A percentile compares a stretch with the other conserved stretches of the same genome.
Conservation (phyloP, 768 basidiomycete genomes). For the Dioszegia hungarica region DNA sequence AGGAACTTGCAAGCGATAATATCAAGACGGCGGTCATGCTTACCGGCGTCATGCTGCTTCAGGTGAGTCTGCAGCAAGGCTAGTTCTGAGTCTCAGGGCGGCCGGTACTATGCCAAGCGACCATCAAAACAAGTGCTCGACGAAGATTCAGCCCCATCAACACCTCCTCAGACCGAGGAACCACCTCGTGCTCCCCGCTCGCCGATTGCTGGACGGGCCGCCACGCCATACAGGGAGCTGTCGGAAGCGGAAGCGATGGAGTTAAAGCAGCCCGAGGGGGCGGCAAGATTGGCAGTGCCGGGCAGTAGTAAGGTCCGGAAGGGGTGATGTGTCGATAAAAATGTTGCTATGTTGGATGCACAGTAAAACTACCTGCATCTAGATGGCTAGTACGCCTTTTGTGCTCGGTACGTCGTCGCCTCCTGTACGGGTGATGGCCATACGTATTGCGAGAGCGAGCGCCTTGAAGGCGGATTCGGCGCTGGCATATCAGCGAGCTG, state of each 20-base stretch:
- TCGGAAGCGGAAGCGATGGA: constrained; percentile 39
- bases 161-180: constrained; percentile 1
- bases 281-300: neutral
- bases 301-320: neutral
- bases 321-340: neutral
- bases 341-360: neutral
- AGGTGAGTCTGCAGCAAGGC: constrained; percentile 45
- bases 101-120: constrained; percentile 42
- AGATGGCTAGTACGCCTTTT: constrained; percentile 74
- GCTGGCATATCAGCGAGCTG: constrained; percentile 51
- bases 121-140: constrained; percentile 1
- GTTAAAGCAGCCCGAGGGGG: constrained; percentile 2
- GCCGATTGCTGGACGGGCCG: constrained; percentile 16
- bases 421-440: constrained; percentile 88
- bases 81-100: too few species aligned
- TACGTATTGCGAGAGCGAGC: constrained; percentile 84
- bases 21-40: constrained; percentile 48
- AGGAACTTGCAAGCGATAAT: constrained; percentile 46
- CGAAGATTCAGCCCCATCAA: neutral
- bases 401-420: constrained; percentile 90
- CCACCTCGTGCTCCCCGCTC: constrained; percentile 1
- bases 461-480: constrained; percentile 99
- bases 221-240: constrained; percentile 42
- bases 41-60: constrained; percentile 49
- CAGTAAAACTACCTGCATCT: neutral